These are phyloP conservation scores for Mycena vitilis DNA, from an alignment of 768 basidiomycete species.

Conservation along the genomic window DNA sequence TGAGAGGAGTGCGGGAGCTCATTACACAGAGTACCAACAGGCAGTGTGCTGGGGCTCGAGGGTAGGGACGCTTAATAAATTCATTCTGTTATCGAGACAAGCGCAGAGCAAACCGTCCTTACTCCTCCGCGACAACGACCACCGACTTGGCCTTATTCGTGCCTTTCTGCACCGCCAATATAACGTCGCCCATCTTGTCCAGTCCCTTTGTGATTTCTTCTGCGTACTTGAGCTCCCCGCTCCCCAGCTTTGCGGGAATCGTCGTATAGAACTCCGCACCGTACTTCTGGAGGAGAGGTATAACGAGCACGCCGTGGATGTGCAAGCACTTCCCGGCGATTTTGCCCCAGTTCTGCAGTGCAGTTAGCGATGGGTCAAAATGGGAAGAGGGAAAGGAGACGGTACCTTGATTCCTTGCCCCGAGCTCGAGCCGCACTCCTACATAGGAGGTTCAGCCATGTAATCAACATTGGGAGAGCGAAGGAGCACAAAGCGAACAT, in stretches of 20 bases:
- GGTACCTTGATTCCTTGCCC: constrained; percentile 43
- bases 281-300: constrained; percentile 48
- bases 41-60: too few relatives aligned
- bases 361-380: not conserved
- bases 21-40: too few relatives aligned
- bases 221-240: constrained; percentile 58
- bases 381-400: too few relatives aligned
- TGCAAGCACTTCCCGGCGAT: constrained; percentile 56
- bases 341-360: constrained; percentile 50
- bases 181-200: constrained; percentile 47
- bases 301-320: constrained; percentile 53
- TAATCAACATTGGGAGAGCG: not conserved
- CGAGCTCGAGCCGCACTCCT: constrained; percentile 58
- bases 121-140: constrained; percentile 28
- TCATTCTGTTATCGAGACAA: too few relatives aligned
- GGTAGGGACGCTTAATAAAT: too few relatives aligned
- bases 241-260: constrained; percentile 54
- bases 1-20: too few relatives aligned
- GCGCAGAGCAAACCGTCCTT: too few relatives aligned
- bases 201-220: constrained; percentile 61
- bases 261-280: constrained; percentile 53
- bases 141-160: constrained; percentile 45
- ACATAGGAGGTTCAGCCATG: not conserved
- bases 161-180: constrained; percentile 43
- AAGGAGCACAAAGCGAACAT: constrained; percentile 41